Evolutionary conservation across 805 yeast species (phyloP), one percentile per base, ranked within the genome.

Genomic region (Teunomyces gatunensis): DNA sequence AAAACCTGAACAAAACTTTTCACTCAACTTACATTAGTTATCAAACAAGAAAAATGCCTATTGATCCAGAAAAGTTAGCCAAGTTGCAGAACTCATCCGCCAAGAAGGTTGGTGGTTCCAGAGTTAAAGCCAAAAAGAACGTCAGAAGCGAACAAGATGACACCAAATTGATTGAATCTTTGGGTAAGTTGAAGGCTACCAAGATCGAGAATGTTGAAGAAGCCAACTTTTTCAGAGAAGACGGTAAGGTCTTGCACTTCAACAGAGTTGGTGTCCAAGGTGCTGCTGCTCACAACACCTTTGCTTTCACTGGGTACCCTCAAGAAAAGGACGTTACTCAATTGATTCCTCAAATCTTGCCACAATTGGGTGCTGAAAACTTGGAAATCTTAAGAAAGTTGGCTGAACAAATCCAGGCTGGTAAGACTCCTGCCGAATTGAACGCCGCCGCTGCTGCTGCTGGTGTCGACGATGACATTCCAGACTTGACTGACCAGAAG

Each of bases 171-270:
- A 90, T 89, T 76, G 87, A 84, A 61, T 83, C 92, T 65, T 79
- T 92, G 74, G 85, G 84, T 71, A 90, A 91, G 78, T 79, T 92
- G 70, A 85, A 87, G 74, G 95, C 91, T 57, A 88, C 86, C 74
- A 86, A 89, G 63, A 75, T 92, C 61, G 90, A 87, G 58, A 89
- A 87, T 64, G 85, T 92, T 64, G 96, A 89, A 71, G 97, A 92
- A 79, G 98, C 96, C 65, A 92, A 91, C 83, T 88, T 92, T 80
- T 91, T 94, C 87, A 87, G 80, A 74, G 96, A 89, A 56, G 97
- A 92, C 72, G 97, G 97, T 68, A 86, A 85, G 68, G 97, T 94
- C 56, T 77, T 92, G 73, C 97, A 92, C 79, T 89, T 94, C 82
- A 84, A 87, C 80, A 86, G 94, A 73, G 97, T 94, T 58, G 95